Evolutionary conservation across 345 rosid species (phyloP).

Genomic region (Bruguiera sexangula): DNA sequence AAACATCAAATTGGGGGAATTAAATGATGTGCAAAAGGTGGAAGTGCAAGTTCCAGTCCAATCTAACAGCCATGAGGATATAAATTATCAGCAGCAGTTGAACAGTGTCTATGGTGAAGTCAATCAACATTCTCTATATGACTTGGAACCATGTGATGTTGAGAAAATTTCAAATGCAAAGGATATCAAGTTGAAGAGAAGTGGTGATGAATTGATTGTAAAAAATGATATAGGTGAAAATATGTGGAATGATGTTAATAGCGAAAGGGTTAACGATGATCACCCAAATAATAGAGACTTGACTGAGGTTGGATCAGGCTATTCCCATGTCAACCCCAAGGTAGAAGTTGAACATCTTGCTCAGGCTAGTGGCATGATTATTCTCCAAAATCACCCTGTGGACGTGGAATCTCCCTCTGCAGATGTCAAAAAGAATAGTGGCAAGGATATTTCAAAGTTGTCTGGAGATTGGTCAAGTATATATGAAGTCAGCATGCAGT

Average conservation of each 20-base stretch:
- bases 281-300: constrained; percentile 13
- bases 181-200: constrained; percentile 22
- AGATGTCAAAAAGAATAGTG: constrained; percentile 6
- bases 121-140: constrained; percentile 21
- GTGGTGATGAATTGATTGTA: constrained; percentile 24
- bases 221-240: constrained; percentile 14
- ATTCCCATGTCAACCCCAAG: constrained; percentile 8
- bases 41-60: constrained; percentile 19
- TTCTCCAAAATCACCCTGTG: constrained; percentile 4
- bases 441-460: constrained; percentile 15
- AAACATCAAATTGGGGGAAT: constrained; percentile 27
- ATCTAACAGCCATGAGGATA: constrained; percentile 24
- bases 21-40: constrained; percentile 21
- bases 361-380: constrained; percentile 12
- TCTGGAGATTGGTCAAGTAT: constrained; percentile 9
- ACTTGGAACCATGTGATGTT: constrained; percentile 18
- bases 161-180: constrained; percentile 24
- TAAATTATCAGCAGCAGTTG: constrained; percentile 30
- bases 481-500: constrained; percentile 13
- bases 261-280: constrained; percentile 9
- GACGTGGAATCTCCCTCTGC: constrained; percentile 18
- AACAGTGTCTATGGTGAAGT: constrained; percentile 22
- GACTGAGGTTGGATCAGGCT: constrained; percentile 14
- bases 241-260: constrained; percentile 18
- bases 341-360: constrained; percentile 17